Base-by-base conservation (phyloP, 352 stramenopile species). In the Globisporangium acanthophoron region DNA sequence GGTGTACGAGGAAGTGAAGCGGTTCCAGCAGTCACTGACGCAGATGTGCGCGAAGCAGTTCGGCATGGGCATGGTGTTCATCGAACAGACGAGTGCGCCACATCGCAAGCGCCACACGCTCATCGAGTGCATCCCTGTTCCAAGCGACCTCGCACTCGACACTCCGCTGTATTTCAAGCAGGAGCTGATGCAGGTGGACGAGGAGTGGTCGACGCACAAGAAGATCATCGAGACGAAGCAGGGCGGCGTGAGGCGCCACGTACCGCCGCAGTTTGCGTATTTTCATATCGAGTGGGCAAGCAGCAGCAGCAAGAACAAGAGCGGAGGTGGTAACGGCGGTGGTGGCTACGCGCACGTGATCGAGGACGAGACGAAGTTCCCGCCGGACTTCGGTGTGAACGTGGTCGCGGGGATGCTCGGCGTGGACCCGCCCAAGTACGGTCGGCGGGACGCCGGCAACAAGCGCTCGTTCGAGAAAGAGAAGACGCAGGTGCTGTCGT, bases 101-200 rank as follows among this genome's bases (percentile, higher is more conserved):
- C 57, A 79, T 46, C 71, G 67, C 43, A 78, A 87, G 46, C 71
- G 76, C 11, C 85, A 94, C 31, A 93, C 81, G 3, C 39, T 76
- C 40, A 86, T 93, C 44, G 83, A 92, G 56, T 94, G 85, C 56
- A 88, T 94, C 58, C 83, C 85, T 7, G 75, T 94, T 21, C 76
- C 83, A 1, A 69, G 62, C 11, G 71, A 85, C 2, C 40, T 93
- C 31, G 82, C 73, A 6, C 44, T 79, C 21, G 81, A 92, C 57
- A 79, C 72, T 27, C 80, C 85, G 20, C 52, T 94, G 53, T 92
- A 87, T 47, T 92, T 94, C 57, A 92, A 90, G 67, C 85, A 94
- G 57, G 85, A 91, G 48, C 67, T 94, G 11, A 64, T 86, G 68
- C 76, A 92, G 31, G 80, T 73, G 3, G 75, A 90, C 58, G 74